phyloP scores from a whole-genome alignment of 768 basidiomycete species.

The Exidia glandulosa region DNA sequence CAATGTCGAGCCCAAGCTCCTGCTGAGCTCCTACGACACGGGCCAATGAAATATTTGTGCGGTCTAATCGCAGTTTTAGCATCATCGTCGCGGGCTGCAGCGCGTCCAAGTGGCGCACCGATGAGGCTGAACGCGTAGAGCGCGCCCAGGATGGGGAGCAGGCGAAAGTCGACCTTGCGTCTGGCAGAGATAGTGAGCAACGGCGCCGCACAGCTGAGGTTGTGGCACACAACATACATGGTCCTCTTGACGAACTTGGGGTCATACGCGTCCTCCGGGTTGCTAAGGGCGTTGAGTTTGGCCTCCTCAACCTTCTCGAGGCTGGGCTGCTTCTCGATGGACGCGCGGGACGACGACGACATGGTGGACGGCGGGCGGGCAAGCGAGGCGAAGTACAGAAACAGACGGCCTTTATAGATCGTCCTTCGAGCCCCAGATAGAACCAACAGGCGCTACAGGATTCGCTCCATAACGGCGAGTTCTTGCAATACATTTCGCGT shows the following conservation, averaged over 20 bases:
- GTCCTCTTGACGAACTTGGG: background rate
- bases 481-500: no score
- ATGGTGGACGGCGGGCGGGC: no score
- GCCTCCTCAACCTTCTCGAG: background rate
- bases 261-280: background rate
- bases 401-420: no score
- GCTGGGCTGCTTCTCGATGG: background rate
- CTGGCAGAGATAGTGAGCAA: background rate
- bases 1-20: background rate
- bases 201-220: background rate
- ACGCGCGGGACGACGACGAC: background rate
- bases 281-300: background rate
- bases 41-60: background rate
- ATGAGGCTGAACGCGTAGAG: slow-evolving; percentile 5
- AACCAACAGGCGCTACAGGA: no score
- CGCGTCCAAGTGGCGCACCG: slow-evolving; percentile 6
- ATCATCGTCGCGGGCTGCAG: background rate
- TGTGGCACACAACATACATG: background rate
- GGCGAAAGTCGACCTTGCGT: slow-evolving; percentile 2
- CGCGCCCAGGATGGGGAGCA: slow-evolving; percentile 4
- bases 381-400: no score
- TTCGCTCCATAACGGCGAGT: no score
- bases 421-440: no score
- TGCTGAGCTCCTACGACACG: background rate
- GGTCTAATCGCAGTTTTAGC: background rate